Evolutionary conservation across 1,284 basidiomycete species (phyloP).

Genomic region (Apiotrichum domesticum): DNA sequence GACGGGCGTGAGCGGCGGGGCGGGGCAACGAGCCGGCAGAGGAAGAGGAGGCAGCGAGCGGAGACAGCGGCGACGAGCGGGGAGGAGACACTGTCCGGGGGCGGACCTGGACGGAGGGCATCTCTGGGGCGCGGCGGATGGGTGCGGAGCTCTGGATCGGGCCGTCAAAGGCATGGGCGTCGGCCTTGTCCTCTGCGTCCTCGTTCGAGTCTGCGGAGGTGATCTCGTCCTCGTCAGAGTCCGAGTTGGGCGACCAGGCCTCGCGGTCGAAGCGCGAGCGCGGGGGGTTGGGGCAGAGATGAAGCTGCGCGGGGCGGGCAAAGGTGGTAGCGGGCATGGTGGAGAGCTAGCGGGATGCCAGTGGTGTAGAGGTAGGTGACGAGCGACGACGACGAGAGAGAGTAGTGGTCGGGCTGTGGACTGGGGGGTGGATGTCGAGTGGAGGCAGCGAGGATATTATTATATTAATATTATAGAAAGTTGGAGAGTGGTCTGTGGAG

Average conservation of each 20-base stretch:
- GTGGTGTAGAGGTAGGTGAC: not conserved
- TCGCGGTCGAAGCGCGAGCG: not conserved
- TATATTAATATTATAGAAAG: not conserved
- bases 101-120: not conserved
- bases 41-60: constrained; percentile 2
- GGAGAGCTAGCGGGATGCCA: not conserved
- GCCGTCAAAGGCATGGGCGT: constrained; percentile 2
- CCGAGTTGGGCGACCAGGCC: constrained; percentile 1
- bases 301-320: constrained; percentile 3
- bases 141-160: not conserved
- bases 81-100: constrained; percentile 5
- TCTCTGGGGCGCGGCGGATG: not conserved
- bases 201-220: constrained; percentile 1
- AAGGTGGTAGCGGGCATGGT: constrained; percentile 9
- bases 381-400: not conserved
- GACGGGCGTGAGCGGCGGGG: constrained; percentile 11
- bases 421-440: not conserved
- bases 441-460: not conserved
- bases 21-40: not conserved
- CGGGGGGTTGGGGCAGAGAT: constrained; percentile 1
- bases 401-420: not conserved
- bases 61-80: constrained; percentile 9
- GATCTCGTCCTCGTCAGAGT: constrained; percentile 8
- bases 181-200: constrained; percentile 1
- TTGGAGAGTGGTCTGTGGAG: not conserved